Evolutionary conservation across 2,329 filamentous ascomycete genomes (phyloP).

Genomic region (Stachybotrys chlorohalonatus): DNA sequence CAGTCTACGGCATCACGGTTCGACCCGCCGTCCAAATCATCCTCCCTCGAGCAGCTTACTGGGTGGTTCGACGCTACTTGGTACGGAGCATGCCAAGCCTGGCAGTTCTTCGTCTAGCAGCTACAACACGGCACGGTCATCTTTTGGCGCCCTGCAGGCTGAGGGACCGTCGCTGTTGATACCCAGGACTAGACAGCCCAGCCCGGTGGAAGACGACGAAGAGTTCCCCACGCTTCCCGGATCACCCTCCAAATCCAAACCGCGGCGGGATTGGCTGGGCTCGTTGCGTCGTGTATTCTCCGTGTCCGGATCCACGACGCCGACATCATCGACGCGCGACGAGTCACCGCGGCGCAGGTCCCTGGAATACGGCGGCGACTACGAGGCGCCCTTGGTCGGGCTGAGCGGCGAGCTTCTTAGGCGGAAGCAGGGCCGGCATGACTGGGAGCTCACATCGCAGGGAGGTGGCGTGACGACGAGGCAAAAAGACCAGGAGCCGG

Average conservation of each 20-base stretch:
- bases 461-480: neutral
- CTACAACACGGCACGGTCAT: conserved; percentile 46
- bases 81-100: conserved; percentile 21
- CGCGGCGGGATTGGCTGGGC: conserved; percentile 56
- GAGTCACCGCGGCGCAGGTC: conserved; percentile 20
- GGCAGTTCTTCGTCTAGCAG: conserved; percentile 33
- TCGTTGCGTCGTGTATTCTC: conserved; percentile 56
- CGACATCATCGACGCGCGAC: conserved; percentile 13
- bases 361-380: conserved; percentile 29
- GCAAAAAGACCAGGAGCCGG: conserved; percentile 21
- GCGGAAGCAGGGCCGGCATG: conserved; percentile 45
- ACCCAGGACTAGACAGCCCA: conserved; percentile 10
- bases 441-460: conserved; percentile 32
- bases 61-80: conserved; percentile 15
- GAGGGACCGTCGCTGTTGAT: conserved; percentile 43
- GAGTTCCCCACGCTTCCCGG: conserved; percentile 30
- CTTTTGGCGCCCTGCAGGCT: conserved; percentile 41
- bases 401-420: conserved; percentile 40
- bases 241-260: conserved; percentile 49
- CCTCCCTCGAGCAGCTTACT: conserved; percentile 15
- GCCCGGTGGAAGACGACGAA: conserved; percentile 22
- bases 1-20: conserved; percentile 25
- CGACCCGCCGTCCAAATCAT: conserved; percentile 24
- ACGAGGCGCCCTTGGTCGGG: conserved; percentile 33
- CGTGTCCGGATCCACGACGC: conserved; percentile 28